A percentile compares a stretch with the other conserved stretches of the same genome.
Conservation (phyloP, 176 grass and related monocot species). For the Alopecurus myosuroides region DNA sequence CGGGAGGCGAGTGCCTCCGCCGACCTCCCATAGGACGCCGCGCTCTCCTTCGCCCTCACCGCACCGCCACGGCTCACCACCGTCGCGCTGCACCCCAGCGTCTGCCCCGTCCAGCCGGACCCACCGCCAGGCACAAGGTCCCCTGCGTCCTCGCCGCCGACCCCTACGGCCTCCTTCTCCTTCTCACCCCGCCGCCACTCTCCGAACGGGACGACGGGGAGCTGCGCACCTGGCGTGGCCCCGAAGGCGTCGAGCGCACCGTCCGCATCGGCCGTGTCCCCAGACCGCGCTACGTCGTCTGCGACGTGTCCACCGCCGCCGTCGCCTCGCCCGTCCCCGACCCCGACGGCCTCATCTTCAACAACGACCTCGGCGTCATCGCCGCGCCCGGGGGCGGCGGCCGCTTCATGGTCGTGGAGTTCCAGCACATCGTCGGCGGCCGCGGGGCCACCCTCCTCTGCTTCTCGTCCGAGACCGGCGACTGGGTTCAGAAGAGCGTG, state of each 20-base stretch:
- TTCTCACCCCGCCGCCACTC: neutral
- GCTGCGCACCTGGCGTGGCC: neutral
- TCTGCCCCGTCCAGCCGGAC: neutral
- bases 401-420: neutral
- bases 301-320: neutral
- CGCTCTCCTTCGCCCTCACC: conserved; percentile 26
- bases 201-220: neutral
- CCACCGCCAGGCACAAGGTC: neutral
- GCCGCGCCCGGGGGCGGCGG: neutral
- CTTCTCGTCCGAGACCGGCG: neutral
- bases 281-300: neutral
- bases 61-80: neutral
- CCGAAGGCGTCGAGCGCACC: neutral
- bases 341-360: neutral
- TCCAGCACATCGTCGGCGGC: neutral
- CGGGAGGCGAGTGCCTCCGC: neutral
- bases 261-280: neutral
- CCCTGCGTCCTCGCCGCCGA: neutral
- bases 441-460: neutral
- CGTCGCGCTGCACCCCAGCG: neutral
- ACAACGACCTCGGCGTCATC: conserved; percentile 4
- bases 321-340: neutral
- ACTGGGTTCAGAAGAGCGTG: neutral
- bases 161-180: neutral
- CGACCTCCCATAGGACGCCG: neutral